phyloP scores from a whole-genome alignment of 768 basidiomycete species.

The Austroboletus eburneus region DNA sequence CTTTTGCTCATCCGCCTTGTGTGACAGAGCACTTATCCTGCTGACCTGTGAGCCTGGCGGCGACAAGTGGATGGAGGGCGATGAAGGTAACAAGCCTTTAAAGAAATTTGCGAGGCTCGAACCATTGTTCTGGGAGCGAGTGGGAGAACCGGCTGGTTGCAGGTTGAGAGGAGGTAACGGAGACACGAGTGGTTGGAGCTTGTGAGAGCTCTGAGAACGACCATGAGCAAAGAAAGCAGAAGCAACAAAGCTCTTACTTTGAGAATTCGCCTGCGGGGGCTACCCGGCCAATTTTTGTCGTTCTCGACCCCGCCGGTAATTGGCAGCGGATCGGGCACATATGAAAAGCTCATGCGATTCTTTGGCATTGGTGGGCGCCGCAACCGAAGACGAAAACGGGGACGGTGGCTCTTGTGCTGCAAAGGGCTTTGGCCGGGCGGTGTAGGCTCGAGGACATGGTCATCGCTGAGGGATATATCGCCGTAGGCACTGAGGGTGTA shows the following conservation, averaged over 20 bases:
- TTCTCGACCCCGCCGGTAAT: not conserved
- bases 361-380: conserved; percentile 27
- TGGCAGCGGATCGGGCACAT: conserved; percentile 6
- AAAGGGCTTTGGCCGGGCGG: not conserved
- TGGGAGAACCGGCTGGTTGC: not conserved
- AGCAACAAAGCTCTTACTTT: not conserved
- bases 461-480: conserved; percentile 40
- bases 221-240: not conserved
- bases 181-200: conserved; percentile 9
- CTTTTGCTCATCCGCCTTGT: not conserved
- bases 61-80: conserved; percentile 19
- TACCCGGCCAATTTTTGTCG: conserved; percentile 14
- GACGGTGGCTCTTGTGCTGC: conserved; percentile 6
- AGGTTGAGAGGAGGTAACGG: not conserved
- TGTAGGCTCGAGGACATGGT: conserved; percentile 20
- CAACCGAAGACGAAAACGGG: conserved; percentile 24
- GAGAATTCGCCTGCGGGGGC: too few relatives aligned
- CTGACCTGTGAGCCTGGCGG: conserved; percentile 13
- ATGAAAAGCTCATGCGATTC: conserved; percentile 14
- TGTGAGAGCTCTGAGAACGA: conserved; percentile 1
- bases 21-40: not conserved
- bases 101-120: conserved; percentile 13
- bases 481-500: conserved; percentile 42
- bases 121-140: conserved; percentile 1
- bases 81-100: conserved; percentile 10